phyloP scores from a whole-genome alignment of 2,329 filamentous ascomycete genomes.

The Leptodontidium sp. region DNA sequence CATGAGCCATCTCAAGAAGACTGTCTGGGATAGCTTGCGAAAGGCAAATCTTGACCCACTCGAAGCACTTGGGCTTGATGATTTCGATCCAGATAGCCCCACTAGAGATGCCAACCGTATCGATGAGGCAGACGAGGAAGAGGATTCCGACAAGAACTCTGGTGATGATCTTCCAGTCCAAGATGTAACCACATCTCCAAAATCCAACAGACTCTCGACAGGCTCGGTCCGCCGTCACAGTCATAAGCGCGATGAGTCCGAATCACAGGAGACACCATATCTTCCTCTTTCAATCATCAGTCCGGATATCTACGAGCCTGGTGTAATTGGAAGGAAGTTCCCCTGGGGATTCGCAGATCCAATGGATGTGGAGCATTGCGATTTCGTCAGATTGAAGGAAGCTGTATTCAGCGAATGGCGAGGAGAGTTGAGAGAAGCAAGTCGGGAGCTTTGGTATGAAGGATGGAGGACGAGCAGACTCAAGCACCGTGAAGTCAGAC shows the following conservation, averaged over 20 bases:
- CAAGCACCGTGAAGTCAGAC: slow-evolving; percentile 42
- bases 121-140: slow-evolving; percentile 63
- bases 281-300: slow-evolving; percentile 93
- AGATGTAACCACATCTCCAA: slow-evolving; percentile 45
- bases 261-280: slow-evolving; percentile 67
- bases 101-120: slow-evolving; percentile 54
- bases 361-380: slow-evolving; percentile 89
- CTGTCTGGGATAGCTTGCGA: slow-evolving; percentile 88
- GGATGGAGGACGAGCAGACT: slow-evolving; percentile 84
- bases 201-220: slow-evolving; percentile 44
- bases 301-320: slow-evolving; percentile 87
- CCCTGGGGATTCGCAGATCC: slow-evolving; percentile 98
- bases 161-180: slow-evolving; percentile 52
- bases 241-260: slow-evolving; percentile 49
- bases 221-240: slow-evolving; percentile 46
- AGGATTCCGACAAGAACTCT: slow-evolving; percentile 42
- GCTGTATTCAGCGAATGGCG: slow-evolving; percentile 95
- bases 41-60: slow-evolving; percentile 87
- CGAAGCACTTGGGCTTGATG: slow-evolving; percentile 83
- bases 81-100: slow-evolving; percentile 69
- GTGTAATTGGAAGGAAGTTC: slow-evolving; percentile 83
- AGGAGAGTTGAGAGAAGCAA: slow-evolving; percentile 86
- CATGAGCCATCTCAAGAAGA: slow-evolving; percentile 90
- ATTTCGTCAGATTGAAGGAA: slow-evolving; percentile 90
- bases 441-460: slow-evolving; percentile 93